These are phyloP conservation scores for Triglochin maritima DNA, from an alignment of 106 monocot species.

Conservation along the genomic window DNA sequence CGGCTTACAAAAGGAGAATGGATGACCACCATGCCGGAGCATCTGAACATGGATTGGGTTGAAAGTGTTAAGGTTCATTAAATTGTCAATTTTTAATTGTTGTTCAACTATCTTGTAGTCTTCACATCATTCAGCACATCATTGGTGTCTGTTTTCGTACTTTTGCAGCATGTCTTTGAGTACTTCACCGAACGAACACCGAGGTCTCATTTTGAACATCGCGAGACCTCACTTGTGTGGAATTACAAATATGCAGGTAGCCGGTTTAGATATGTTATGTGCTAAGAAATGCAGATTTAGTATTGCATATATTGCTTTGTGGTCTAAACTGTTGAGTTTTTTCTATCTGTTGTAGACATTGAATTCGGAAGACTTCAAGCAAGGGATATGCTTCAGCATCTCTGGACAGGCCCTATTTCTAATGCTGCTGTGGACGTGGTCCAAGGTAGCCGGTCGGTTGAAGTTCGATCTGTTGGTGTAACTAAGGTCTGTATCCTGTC, in stretches of 20 bases:
- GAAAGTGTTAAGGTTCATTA: constrained; percentile 83
- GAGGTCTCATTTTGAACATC: constrained; percentile 96
- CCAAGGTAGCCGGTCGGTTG: constrained; percentile 93
- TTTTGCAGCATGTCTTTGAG: constrained; percentile 89
- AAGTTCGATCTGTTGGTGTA: constrained; percentile 94
- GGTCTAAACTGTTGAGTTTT: not conserved
- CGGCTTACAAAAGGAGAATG: constrained; percentile 86
- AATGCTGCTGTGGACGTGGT: constrained; percentile 98
- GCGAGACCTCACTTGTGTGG: constrained; percentile 96
- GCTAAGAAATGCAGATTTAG: too few relatives aligned
- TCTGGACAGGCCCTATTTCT: constrained; percentile 98
- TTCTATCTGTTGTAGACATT: constrained; percentile 41
- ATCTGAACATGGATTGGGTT: constrained; percentile 99
- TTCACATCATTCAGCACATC: not conserved
- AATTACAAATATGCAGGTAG: constrained; percentile 98
- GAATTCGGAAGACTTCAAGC: constrained; percentile 99
- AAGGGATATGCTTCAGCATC: constrained; percentile 93
- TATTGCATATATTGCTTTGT: too few relatives aligned
- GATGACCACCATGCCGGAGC: constrained; percentile 99
- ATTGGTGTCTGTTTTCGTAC: not conserved
- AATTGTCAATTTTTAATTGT: not conserved
- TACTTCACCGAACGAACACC: constrained; percentile 98
- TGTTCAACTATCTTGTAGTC: not conserved
- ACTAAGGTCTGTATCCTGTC: constrained; percentile 50
- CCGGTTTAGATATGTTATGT: not conserved